Percentiles rank a stretch among this genome's conserved stretches.
phyloP scores from a whole-genome alignment of 2,329 filamentous ascomycete species.

The Pseudogymnoascus sp. region DNA sequence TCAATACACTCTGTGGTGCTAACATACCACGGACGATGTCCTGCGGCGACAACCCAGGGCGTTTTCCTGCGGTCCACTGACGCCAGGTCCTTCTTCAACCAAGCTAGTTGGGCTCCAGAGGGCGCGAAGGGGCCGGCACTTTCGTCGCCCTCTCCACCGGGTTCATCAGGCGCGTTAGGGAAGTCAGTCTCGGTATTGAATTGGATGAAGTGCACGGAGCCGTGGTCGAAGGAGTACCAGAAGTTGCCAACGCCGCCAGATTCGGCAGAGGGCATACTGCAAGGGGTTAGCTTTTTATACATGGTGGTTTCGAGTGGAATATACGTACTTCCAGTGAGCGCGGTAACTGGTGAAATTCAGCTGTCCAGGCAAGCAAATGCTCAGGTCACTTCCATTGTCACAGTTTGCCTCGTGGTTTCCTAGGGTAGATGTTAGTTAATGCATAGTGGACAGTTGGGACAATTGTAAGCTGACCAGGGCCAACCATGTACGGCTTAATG shows the following conservation, averaged over 20 bases:
- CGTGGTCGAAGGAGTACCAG: conserved; percentile 46
- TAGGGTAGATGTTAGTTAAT: conserved; percentile 40
- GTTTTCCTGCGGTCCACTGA: conserved; percentile 34
- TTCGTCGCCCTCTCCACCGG: conserved; percentile 28
- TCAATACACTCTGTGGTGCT: conserved; percentile 30
- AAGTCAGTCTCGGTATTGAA: conserved; percentile 50
- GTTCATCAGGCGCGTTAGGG: conserved; percentile 38
- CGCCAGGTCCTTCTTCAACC: conserved; percentile 29
- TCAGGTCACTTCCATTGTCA: conserved; percentile 36
- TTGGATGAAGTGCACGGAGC: conserved; percentile 33
- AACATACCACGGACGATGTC: conserved; percentile 43
- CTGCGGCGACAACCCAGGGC: conserved; percentile 43
- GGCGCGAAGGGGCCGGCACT: conserved; percentile 42
- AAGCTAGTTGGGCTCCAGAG: conserved; percentile 38
- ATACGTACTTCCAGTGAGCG: conserved; percentile 23
- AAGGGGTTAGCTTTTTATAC: conserved; percentile 34
- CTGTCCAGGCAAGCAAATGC: conserved; percentile 44
- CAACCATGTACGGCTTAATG: conserved; percentile 48
- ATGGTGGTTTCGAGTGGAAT: conserved; percentile 10
- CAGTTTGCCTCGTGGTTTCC: conserved; percentile 54
- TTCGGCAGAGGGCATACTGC: conserved; percentile 41
- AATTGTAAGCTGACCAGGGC: conserved; percentile 12
- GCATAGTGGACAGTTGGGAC: conserved; percentile 31
- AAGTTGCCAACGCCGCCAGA: conserved; percentile 41
- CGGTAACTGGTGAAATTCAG: conserved; percentile 50